Base-by-base conservation (phyloP, 129 eudicot species). In the Ambrosia artemisiifolia region DNA sequence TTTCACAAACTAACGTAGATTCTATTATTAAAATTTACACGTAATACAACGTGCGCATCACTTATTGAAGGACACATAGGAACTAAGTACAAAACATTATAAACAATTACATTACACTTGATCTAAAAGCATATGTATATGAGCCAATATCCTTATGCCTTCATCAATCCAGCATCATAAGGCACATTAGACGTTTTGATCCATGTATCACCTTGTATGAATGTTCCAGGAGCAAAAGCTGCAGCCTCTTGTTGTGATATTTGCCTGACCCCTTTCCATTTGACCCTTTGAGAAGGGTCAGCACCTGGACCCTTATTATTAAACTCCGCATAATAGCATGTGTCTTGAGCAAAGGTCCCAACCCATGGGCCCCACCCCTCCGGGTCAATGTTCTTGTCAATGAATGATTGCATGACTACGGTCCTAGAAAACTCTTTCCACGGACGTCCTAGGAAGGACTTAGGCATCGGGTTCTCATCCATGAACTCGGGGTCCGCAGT, bases 281-380 rank as follows among this genome's bases (percentile, higher is more conserved):
- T 77, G 12, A 84, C 95, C 55, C 97, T 63, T 11, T 17, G 7
- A 0, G 74, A 32, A 18, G 67, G 36, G 24, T 67, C 74, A 0
- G 91, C 76, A 13, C 89, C 95, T 0, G 97, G 86, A 13, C 95
- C 97, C 14, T 70, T 77, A 35, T 87, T 91, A 4, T 65, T 28
- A 30, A 49, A 69, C 81, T 91, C 95, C 0, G 83, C 86, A 28
- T 81, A 83, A 55, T 6, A 79, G 64, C 82, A 83, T 0, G 91
- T 90, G 44, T 72, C 73, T 18, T 17, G 71, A 0, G 61, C 79
- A 20, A 72, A 72, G 0, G 47, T 78, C 7, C 86, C 86, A 0
- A 77, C 44, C 88, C 88, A 87, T 3, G 82, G 84, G 6, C 79
- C 40, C 92, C 92, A 87, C 6, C 92, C 88, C 66, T 87, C 80